Percentiles rank a stretch among this genome's conserved stretches.
Conservation (phyloP, 176 grass and related monocot species). For the Carex parvula region DNA sequence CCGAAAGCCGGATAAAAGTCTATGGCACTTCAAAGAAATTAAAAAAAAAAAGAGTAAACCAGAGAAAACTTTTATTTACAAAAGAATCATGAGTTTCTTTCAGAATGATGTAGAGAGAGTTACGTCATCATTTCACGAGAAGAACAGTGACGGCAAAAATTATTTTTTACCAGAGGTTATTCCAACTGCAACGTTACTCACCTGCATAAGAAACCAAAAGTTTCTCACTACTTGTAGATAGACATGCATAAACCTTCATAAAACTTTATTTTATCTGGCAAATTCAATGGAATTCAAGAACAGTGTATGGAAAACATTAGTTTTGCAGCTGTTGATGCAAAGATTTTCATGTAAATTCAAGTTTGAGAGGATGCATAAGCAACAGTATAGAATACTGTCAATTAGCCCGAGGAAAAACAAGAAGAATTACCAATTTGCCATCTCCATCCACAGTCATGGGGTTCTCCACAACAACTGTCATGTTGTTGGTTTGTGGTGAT, state of each 20-base stretch:
- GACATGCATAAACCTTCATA: not conserved
- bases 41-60: not conserved
- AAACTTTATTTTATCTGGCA: not conserved
- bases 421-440: conserved; percentile 68
- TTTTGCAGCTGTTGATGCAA: not conserved
- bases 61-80: conserved; percentile 19
- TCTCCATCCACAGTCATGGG: conserved; percentile 82
- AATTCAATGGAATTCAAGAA: not conserved
- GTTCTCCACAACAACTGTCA: conserved; percentile 89
- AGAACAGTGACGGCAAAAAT: not conserved
- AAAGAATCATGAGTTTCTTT: not conserved
- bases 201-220: conserved; percentile 37
- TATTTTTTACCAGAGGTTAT: conserved; percentile 48
- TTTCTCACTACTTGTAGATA: not conserved
- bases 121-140: not conserved
- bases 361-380: not conserved
- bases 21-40: not conserved
- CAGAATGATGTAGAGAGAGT: not conserved
- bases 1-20: not conserved
- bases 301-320: not conserved
- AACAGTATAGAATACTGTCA: not conserved
- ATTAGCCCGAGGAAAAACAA: not conserved
- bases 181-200: conserved; percentile 70
- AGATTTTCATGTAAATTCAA: not conserved
- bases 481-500: conserved; percentile 34